phyloP scores from a whole-genome alignment of 2,329 filamentous ascomycete genomes.

The Neofusicoccum laricinum region DNA sequence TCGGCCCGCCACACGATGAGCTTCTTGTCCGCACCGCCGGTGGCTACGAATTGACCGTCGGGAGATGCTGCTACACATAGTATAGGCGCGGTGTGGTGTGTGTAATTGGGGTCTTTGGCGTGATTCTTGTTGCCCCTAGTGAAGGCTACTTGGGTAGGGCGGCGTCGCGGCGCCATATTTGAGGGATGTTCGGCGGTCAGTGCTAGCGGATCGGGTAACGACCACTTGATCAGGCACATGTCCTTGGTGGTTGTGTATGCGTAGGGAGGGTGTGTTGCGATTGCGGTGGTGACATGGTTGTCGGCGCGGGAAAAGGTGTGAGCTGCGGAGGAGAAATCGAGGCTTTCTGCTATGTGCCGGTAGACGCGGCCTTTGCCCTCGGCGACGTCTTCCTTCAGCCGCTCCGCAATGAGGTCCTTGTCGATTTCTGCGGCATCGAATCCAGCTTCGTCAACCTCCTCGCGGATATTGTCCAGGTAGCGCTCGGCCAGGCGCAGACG shows the following conservation, averaged over 20 bases:
- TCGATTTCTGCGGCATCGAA: constrained; percentile 96
- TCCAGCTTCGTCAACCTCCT: constrained; percentile 73
- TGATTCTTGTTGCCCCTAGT: constrained; percentile 60
- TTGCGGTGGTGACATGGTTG: constrained; percentile 72
- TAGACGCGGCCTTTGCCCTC: constrained; percentile 90
- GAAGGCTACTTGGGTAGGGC: constrained; percentile 62
- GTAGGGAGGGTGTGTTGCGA: constrained; percentile 75
- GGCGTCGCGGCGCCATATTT: constrained; percentile 54
- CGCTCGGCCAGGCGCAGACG: constrained; percentile 83
- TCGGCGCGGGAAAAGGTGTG: constrained; percentile 76
- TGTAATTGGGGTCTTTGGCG: constrained; percentile 59
- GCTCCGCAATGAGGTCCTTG: constrained; percentile 83
- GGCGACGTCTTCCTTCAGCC: constrained; percentile 85
- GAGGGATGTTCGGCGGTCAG: constrained; percentile 34
- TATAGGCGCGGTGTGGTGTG: constrained; percentile 75
- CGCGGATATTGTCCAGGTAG: constrained; percentile 85
- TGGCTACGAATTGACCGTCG: constrained; percentile 87
- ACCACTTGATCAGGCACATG: constrained; percentile 83
- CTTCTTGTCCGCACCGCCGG: constrained; percentile 79
- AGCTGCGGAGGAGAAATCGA: constrained; percentile 66
- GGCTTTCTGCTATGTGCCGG: constrained; percentile 69
- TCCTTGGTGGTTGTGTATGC: constrained; percentile 90
- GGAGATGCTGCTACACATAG: constrained; percentile 81
- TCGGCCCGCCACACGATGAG: constrained; percentile 86
- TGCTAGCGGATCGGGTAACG: constrained; percentile 62